These are phyloP conservation scores for Penicillium coffeae DNA, from an alignment of 495 filamentous ascomycete species.

Conservation along the genomic window DNA sequence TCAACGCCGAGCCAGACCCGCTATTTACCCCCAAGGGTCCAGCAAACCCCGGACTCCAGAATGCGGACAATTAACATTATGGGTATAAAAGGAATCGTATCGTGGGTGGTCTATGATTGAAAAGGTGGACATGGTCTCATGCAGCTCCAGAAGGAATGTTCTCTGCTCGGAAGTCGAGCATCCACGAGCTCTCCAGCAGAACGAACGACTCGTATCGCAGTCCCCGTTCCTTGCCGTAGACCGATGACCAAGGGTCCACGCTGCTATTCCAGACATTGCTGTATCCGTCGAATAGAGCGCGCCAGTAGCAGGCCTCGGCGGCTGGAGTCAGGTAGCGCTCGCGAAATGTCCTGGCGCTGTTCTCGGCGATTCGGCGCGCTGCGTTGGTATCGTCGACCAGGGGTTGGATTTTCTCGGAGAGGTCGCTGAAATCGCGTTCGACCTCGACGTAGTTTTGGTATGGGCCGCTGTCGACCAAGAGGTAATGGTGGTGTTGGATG, in stretches of 20 bases:
- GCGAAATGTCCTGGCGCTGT: conserved; percentile 51
- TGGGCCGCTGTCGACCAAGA: conserved; percentile 43
- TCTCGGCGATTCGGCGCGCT: conserved; percentile 52
- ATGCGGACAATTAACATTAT: no score
- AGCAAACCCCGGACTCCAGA: no score
- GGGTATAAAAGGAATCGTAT: no score
- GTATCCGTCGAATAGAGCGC: conserved; percentile 47
- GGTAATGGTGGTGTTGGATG: conserved; percentile 43
- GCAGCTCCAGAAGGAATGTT: background rate
- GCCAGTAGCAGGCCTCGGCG: conserved; percentile 59
- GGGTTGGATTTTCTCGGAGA: conserved; percentile 49
- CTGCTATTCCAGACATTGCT: conserved; percentile 39
- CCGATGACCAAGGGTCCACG: conserved; percentile 19
- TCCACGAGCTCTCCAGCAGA: conserved; percentile 28
- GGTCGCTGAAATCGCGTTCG: conserved; percentile 52
- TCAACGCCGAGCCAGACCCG: no score
- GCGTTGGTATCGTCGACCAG: conserved; percentile 39
- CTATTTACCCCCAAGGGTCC: no score
- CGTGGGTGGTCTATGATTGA: no score
- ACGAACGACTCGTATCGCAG: conserved; percentile 42
- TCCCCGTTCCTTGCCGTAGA: conserved; percentile 22
- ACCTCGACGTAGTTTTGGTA: conserved; percentile 62
- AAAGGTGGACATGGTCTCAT: no score
- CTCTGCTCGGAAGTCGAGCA: conserved; percentile 29
- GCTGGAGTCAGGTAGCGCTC: conserved; percentile 57